Evolutionary conservation across 371 early-diverging fungal genomes (phyloP).

Genomic region (Mortierella sp.): DNA sequence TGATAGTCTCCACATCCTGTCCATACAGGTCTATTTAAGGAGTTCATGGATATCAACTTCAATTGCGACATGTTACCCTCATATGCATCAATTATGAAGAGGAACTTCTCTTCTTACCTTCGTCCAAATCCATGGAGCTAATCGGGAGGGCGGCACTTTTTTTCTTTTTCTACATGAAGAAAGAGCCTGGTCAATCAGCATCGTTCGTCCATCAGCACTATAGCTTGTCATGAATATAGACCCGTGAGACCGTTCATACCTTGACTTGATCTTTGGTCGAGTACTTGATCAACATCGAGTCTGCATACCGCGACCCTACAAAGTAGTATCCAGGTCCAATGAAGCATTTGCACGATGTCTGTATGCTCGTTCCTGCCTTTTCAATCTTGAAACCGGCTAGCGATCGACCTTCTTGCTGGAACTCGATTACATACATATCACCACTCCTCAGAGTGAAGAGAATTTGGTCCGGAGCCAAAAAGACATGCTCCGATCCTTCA

Average conservation of each 20-base stretch:
- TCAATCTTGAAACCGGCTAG: slow-evolving; percentile 58
- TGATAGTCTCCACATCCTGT: slow-evolving; percentile 29
- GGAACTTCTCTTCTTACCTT: slow-evolving; percentile 21
- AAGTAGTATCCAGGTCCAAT: slow-evolving; percentile 78
- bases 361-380: slow-evolving; percentile 56
- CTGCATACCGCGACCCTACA: slow-evolving; percentile 81
- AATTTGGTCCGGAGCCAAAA: slow-evolving; percentile 62
- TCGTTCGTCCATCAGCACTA: too few species aligned
- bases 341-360: slow-evolving; percentile 71
- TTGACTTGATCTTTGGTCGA: slow-evolving; percentile 58
- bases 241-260: slow-evolving; percentile 12
- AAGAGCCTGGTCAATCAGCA: too few species aligned
- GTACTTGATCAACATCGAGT: slow-evolving; percentile 83
- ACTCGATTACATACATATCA: slow-evolving; percentile 73
- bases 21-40: slow-evolving; percentile 57
- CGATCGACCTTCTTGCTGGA: slow-evolving; percentile 74
- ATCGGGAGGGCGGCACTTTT: slow-evolving; percentile 18
- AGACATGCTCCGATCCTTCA: slow-evolving; percentile 67
- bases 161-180: slow-evolving; percentile 32
- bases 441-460: slow-evolving; percentile 74
- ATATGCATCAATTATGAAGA: too few species aligned
- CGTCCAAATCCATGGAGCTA: slow-evolving; percentile 43
- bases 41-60: background rate
- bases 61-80: background rate
- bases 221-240: background rate